phyloP scores from a whole-genome alignment of 495 filamentous ascomycete species.

The Lentithecium fluviatile region DNA sequence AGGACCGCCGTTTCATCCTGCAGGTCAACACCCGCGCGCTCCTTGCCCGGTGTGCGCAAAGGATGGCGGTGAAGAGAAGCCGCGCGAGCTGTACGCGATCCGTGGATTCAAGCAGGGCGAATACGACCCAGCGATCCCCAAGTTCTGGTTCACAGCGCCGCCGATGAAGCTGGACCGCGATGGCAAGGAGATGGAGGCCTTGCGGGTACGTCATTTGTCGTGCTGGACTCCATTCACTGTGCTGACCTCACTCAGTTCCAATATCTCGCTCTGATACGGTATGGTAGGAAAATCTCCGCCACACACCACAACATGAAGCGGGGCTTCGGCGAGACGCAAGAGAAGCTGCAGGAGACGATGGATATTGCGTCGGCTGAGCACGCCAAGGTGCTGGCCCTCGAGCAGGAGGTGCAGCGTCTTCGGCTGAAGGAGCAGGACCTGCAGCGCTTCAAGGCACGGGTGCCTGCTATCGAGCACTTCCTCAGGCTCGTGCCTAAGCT shows the following conservation, averaged over 20 bases:
- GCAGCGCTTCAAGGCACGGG: constrained; percentile 34
- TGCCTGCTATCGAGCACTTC: constrained; percentile 40
- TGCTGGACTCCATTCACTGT: not conserved
- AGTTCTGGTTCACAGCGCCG: constrained; percentile 42
- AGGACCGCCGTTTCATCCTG: constrained; percentile 48
- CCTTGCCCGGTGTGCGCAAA: constrained; percentile 47
- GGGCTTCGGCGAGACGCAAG: not conserved
- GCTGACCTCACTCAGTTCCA: constrained; percentile 44
- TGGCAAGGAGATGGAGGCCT: constrained; percentile 40
- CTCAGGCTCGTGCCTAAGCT: constrained; percentile 33
- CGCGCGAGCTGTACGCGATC: constrained; percentile 45
- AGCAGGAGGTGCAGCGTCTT: not conserved
- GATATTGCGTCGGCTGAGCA: constrained; percentile 22
- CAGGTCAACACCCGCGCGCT: constrained; percentile 41
- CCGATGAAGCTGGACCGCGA: constrained; percentile 39
- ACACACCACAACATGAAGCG: not conserved
- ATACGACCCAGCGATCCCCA: constrained; percentile 45
- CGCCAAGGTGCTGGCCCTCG: constrained; percentile 23
- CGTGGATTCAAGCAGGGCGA: constrained; percentile 41
- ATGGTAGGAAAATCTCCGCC: constrained; percentile 18
- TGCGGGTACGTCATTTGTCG: constrained; percentile 37
- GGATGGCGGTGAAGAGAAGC: constrained; percentile 37
- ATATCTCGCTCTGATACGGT: constrained; percentile 43
- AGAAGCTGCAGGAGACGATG: constrained; percentile 5
- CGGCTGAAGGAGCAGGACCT: constrained; percentile 24